Conservation (phyloP, 495 filamentous ascomycete genomes). For the Choiromyces venosus region DNA sequence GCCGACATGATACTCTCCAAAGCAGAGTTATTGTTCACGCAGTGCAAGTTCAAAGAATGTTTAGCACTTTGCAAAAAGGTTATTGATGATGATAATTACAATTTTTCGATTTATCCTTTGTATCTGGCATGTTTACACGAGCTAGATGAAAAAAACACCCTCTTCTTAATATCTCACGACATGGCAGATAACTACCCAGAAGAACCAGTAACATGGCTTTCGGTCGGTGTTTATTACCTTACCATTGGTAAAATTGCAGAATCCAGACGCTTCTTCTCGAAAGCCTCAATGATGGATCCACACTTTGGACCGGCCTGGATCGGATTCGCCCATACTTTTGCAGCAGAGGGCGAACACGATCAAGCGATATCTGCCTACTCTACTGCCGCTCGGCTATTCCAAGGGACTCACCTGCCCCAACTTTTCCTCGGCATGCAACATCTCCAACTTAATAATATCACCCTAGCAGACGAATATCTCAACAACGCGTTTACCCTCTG, state of each 20-base stretch:
- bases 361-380: slow-evolving; percentile 98
- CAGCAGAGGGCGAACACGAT: slow-evolving; percentile 99
- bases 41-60: slow-evolving; percentile 86
- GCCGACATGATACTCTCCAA: slow-evolving; percentile 88
- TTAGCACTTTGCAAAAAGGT: slow-evolving; percentile 76
- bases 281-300: slow-evolving; percentile 92
- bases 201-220: slow-evolving; percentile 84
- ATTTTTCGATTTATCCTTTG: slow-evolving; percentile 80
- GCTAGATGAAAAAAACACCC: slow-evolving; percentile 72
- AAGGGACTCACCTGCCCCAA: slow-evolving; percentile 92
- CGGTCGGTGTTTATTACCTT: slow-evolving; percentile 93
- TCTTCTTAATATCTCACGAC: slow-evolving; percentile 92
- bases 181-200: slow-evolving; percentile 88
- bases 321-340: slow-evolving; percentile 97
- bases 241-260: slow-evolving; percentile 83
- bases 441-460: slow-evolving; percentile 89
- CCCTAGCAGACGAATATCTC: slow-evolving; percentile 90
- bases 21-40: slow-evolving; percentile 87
- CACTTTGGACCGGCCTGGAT: slow-evolving; percentile 99
- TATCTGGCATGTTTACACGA: slow-evolving; percentile 92
- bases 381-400: slow-evolving; percentile 90
- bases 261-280: slow-evolving; percentile 90
- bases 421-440: slow-evolving; percentile 99
- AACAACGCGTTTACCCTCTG: slow-evolving; percentile 74
- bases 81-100: slow-evolving; percentile 73